A percentile compares a stretch with the other conserved stretches of the same genome.
Evolutionary conservation across 331 rosid genomes (phyloP).

Genomic region (Rosa hybrid): DNA sequence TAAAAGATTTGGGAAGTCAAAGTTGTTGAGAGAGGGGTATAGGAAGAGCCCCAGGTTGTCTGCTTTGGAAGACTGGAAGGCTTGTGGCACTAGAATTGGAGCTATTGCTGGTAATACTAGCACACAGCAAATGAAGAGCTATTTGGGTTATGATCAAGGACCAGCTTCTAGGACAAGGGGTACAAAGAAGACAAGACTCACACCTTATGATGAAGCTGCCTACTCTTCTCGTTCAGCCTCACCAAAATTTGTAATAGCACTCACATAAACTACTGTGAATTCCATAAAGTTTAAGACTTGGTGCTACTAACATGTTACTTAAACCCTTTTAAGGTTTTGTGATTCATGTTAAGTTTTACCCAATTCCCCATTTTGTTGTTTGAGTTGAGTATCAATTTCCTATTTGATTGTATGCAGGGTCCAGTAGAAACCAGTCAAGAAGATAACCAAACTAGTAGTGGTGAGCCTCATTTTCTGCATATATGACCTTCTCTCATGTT

Average conservation of each 20-base stretch:
- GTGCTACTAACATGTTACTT: neutral
- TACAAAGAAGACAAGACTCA: conserved; percentile 38
- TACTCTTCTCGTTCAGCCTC: conserved; percentile 19
- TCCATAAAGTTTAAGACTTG: neutral
- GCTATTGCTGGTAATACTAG: neutral
- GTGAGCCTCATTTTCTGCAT: conserved; percentile 14
- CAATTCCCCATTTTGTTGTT: conserved; percentile 11
- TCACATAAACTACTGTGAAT: neutral
- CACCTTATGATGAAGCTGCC: conserved; percentile 32
- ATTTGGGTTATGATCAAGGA: conserved; percentile 28
- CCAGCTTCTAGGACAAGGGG: conserved; percentile 49
- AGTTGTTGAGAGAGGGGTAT: conserved; percentile 36
- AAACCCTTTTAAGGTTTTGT: neutral
- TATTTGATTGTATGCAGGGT: conserved; percentile 37
- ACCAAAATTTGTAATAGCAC: conserved; percentile 11
- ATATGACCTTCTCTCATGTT: neutral
- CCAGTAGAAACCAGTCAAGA: conserved; percentile 21
- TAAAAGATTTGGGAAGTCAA: conserved; percentile 37
- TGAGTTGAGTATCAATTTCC: conserved; percentile 4
- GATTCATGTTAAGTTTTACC: neutral
- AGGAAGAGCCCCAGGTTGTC: conserved; percentile 62
- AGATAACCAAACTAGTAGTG: conserved; percentile 30
- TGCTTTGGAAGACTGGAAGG: conserved; percentile 38
- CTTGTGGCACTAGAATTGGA: conserved; percentile 3
- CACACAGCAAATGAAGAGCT: conserved; percentile 3